A percentile compares a stretch with the other conserved stretches of the same genome.
phyloP scores from a whole-genome alignment of 352 stramenopile species.

The Phytophthora quininea region DNA sequence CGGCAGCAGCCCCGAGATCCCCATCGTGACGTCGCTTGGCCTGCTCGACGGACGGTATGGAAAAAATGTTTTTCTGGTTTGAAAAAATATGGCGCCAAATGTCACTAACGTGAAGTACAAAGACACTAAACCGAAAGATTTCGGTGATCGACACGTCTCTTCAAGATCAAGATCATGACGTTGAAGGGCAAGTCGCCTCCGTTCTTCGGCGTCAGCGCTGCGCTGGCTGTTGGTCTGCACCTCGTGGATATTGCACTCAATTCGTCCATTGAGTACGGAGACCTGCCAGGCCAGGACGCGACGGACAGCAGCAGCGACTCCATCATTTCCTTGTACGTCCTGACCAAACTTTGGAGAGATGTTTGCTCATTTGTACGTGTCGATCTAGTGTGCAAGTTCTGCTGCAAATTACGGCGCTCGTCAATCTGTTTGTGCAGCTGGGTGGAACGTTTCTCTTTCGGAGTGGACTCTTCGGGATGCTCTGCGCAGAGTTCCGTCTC shows the following conservation, averaged over 20 bases:
- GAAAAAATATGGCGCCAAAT: constrained; percentile 44
- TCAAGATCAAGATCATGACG: constrained; percentile 16
- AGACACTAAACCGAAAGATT: constrained; percentile 1
- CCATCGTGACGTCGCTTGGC: constrained; percentile 34
- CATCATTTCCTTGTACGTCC: constrained; percentile 60
- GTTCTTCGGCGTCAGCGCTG: constrained; percentile 50
- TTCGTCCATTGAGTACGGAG: constrained; percentile 62
- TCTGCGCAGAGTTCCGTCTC: constrained; percentile 59
- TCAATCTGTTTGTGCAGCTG: constrained; percentile 66
- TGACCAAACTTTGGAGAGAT: no score
- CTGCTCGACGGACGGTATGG: constrained; percentile 29
- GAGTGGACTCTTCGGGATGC: constrained; percentile 64
- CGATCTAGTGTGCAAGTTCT: constrained; percentile 58
- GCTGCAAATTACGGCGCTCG: constrained; percentile 61
- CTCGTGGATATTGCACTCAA: constrained; percentile 68
- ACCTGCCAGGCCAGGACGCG: constrained; percentile 43
- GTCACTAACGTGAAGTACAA: constrained; percentile 12
- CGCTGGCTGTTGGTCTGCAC: constrained; percentile 47
- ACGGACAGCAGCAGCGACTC: constrained; percentile 40
- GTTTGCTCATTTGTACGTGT: not conserved
- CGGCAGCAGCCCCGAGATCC: constrained; percentile 62
- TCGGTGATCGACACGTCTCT: constrained; percentile 6
- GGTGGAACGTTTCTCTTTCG: constrained; percentile 75
- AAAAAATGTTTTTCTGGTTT: not conserved
- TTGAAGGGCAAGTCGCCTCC: constrained; percentile 16